These are phyloP conservation scores for Hypoxylon lienhwacheense DNA, from an alignment of 495 filamentous ascomycete species.

Conservation along the genomic window DNA sequence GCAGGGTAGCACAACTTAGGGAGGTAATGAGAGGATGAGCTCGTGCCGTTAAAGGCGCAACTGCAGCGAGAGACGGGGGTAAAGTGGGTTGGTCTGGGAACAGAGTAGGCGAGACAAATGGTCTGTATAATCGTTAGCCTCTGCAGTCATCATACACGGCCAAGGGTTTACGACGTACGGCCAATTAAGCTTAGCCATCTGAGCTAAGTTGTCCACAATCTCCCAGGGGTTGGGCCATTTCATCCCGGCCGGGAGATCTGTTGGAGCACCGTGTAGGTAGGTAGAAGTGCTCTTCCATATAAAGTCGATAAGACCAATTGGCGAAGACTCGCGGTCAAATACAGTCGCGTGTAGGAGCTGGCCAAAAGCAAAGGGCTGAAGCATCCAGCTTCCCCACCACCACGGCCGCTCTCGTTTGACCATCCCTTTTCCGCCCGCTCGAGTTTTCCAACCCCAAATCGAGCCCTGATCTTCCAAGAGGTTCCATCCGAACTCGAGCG, in stretches of 20 bases:
- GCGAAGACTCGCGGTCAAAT: constrained; percentile 89
- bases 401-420: constrained; percentile 57
- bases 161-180: constrained; percentile 64
- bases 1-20: constrained; percentile 88
- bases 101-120: constrained; percentile 83
- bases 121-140: constrained; percentile 42
- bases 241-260: constrained; percentile 63
- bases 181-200: constrained; percentile 80
- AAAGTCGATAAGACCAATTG: constrained; percentile 68
- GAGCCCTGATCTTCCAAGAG: constrained; percentile 76
- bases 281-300: constrained; percentile 72
- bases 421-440: constrained; percentile 42
- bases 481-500: constrained; percentile 87
- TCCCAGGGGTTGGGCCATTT: constrained; percentile 75
- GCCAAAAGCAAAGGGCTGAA: constrained; percentile 88
- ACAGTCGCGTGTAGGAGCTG: constrained; percentile 90
- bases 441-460: constrained; percentile 60
- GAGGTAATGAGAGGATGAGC: constrained; percentile 82
- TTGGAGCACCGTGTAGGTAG: constrained; percentile 76
- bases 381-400: constrained; percentile 97
- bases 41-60: constrained; percentile 76
- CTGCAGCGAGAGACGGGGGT: constrained; percentile 62
- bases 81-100: constrained; percentile 71
- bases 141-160: not conserved
- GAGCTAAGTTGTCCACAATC: constrained; percentile 77